Conservation (phyloP, 2,329 filamentous ascomycete genomes). For the Pseudocercospora crystallina region DNA sequence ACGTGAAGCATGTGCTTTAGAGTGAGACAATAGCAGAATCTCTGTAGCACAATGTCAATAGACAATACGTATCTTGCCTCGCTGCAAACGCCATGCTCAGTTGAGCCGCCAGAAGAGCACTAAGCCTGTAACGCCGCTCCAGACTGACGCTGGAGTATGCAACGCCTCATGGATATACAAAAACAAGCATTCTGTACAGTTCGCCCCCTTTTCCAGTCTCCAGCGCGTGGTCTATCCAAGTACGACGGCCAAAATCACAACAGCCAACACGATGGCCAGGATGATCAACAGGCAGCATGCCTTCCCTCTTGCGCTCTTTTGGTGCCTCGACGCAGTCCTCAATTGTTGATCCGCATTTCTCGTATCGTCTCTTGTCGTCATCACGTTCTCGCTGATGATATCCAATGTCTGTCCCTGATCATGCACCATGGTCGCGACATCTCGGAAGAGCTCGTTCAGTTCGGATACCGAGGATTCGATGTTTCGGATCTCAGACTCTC, state of each 20-base stretch:
- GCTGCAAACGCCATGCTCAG: too few relatives aligned
- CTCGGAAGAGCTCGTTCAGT: conserved; percentile 92
- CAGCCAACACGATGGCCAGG: conserved; percentile 80
- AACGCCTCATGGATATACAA: too few relatives aligned
- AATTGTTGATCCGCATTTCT: conserved; percentile 83
- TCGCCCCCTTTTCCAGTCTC: too few relatives aligned
- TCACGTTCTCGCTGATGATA: conserved; percentile 84
- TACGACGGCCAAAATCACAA: conserved; percentile 84
- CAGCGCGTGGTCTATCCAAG: conserved; percentile 55
- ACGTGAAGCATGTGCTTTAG: too few relatives aligned
- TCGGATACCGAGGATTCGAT: conserved; percentile 97
- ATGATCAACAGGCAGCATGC: conserved; percentile 90
- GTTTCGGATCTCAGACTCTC: conserved; percentile 93
- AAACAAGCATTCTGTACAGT: too few relatives aligned
- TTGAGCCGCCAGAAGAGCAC: too few relatives aligned
- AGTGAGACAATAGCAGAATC: too few relatives aligned
- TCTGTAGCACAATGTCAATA: too few relatives aligned
- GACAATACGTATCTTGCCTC: too few relatives aligned
- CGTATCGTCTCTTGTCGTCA: conserved; percentile 77
- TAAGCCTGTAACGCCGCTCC: too few relatives aligned
- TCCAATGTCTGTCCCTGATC: conserved; percentile 90
- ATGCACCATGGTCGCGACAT: conserved; percentile 95
- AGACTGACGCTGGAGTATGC: too few relatives aligned
- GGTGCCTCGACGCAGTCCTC: conserved; percentile 81
- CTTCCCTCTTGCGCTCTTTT: conserved; percentile 93